Conservation (phyloP, 148 eudicot species). For the Vaccinium corymbosum region DNA sequence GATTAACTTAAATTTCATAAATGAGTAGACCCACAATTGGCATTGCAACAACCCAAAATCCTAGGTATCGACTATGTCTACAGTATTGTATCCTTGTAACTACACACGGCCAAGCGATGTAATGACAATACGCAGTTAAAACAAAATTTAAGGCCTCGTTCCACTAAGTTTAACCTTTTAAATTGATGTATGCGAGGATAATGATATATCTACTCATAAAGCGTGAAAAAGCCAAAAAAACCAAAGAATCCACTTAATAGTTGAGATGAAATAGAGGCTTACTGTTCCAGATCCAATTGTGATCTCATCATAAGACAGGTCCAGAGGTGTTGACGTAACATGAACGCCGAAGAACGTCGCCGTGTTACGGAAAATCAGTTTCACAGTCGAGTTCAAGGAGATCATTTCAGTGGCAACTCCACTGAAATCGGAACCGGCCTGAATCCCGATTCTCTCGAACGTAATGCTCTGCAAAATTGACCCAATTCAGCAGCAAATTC, state of each 20-base stretch:
- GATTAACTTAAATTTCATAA: no score
- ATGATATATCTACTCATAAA: no score
- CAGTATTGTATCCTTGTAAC: background rate
- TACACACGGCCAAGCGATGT: background rate
- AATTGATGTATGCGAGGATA: no score
- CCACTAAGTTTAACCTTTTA: no score
- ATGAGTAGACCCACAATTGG: background rate
- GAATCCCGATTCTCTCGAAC: conserved; percentile 58
- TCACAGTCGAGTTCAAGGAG: conserved; percentile 62
- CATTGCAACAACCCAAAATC: background rate
- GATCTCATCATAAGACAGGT: conserved; percentile 56
- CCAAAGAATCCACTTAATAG: no score
- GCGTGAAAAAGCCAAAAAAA: no score
- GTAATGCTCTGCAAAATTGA: conserved; percentile 47
- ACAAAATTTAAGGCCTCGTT: background rate
- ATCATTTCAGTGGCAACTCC: conserved; percentile 89
- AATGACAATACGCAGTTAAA: background rate
- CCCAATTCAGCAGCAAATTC: background rate
- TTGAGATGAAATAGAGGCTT: conserved; percentile 23
- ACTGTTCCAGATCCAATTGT: conserved; percentile 61
- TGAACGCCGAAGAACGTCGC: conserved; percentile 83
- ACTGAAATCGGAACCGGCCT: conserved; percentile 67
- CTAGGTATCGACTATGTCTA: background rate
- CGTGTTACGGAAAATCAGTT: conserved; percentile 58
- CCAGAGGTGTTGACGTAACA: conserved; percentile 63